Base-by-base conservation (phyloP, 306 rosid genomes). In the Amphicarpaea edgeworthii region DNA sequence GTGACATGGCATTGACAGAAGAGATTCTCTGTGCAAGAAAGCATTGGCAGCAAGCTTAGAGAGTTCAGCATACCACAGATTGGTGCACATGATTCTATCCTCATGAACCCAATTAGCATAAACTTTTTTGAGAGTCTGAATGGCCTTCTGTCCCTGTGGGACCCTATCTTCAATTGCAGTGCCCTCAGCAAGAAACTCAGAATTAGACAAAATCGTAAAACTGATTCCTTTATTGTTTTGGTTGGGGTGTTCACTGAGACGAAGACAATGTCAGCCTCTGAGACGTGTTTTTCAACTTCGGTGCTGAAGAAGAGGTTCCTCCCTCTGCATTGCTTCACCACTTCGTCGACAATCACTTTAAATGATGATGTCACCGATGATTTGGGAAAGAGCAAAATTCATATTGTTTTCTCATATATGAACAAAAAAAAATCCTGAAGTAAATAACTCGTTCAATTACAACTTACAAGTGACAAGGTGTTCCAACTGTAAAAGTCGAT, bases 1-100 rank as follows among this genome's bases (percentile, higher is more conserved):
- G 96, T 3, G 98, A 93, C 84, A 93, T 93, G 72, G 98, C 94
- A 79, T 93, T 93, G 23, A 93, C 98, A 17, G 98, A 93, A 17
- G 98, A 90, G 41, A 93, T 93, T 79, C 96, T 90, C 78, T 93
- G 98, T 3, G 98, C 98, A 82, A 93, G 77, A 60, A 93, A 93
- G 98, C 96, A 68, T 90, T 90, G 47, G 98, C 98, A 37, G 98
- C 98, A 66, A 93, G 98, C 86, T 93, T 93, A 8, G 98, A 93
- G 17, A 93, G 90, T 60, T 93, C 98, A 26, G 96, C 95, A 73
- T 96, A 93, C 98, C 98, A 93, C 61, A 93, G 66, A 65, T 93
- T 93, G 30, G 98, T 78, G 83, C 96, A 90, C 12, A 93, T 79
- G 76, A 93, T 93, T 70, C 53, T 70, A 15, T 90, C 93, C 7